A percentile compares a stretch with the other conserved stretches of the same genome.
Conservation (phyloP, 2,329 filamentous ascomycete species). For the Xylaria sp. region DNA sequence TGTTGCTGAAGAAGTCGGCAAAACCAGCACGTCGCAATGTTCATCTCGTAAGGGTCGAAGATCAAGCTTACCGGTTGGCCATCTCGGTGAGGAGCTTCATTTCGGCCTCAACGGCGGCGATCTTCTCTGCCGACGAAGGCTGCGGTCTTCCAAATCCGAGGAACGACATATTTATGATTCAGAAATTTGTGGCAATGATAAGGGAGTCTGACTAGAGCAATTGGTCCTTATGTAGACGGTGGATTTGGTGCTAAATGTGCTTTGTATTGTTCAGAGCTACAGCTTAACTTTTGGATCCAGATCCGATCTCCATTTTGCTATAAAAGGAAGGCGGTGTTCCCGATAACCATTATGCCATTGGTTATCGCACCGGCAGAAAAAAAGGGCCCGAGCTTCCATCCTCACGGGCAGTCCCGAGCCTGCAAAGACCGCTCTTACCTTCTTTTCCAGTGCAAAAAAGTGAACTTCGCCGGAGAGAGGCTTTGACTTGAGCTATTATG, state of each 20-base stretch:
- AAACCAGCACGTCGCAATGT: neutral
- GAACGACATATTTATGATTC: slow-evolving; percentile 71
- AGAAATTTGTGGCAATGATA: neutral
- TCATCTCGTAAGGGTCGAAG: too few relatives aligned
- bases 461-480: neutral
- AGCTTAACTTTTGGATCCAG: slow-evolving; percentile 20
- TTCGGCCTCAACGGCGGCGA: slow-evolving; percentile 94
- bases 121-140: slow-evolving; percentile 95
- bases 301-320: slow-evolving; percentile 10
- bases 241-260: slow-evolving; percentile 14
- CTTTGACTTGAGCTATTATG: neutral
- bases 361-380: slow-evolving; percentile 41
- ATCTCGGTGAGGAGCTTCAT: slow-evolving; percentile 98
- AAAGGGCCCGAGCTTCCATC: neutral
- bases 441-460: neutral
- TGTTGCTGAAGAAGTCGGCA: neutral
- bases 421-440: neutral
- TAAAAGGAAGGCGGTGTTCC: slow-evolving; percentile 44
- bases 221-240: neutral
- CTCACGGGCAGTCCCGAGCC: neutral
- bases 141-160: slow-evolving; percentile 80
- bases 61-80: slow-evolving; percentile 83
- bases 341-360: slow-evolving; percentile 40
- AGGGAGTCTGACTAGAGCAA: neutral
- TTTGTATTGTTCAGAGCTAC: neutral